Evolutionary conservation across 2,329 filamentous ascomycete species (phyloP).

Genomic region (Aspergillus puulaauensis): DNA sequence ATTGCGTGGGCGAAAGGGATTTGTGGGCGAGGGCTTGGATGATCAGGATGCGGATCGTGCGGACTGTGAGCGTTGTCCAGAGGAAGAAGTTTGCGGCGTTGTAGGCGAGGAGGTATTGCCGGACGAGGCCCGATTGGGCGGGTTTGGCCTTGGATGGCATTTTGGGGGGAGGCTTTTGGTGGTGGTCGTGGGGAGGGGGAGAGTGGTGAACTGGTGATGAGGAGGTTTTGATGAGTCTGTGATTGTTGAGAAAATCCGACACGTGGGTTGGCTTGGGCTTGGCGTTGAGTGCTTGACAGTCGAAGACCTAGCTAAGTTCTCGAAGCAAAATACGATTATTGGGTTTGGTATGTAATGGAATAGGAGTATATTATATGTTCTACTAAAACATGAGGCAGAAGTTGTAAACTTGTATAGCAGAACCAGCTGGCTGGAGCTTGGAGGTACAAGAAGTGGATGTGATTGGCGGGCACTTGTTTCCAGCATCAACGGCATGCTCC

Average conservation of each 20-base stretch:
- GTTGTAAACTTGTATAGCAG: too few species aligned
- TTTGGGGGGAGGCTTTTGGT: background rate
- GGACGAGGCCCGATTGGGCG: constrained; percentile 49
- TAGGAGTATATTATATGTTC: too few species aligned
- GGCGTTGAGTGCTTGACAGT: background rate
- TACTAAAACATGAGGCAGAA: too few species aligned
- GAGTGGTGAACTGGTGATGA: background rate
- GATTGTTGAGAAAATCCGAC: background rate
- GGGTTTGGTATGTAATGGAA: too few species aligned
- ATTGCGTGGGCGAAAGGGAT: constrained; percentile 24
- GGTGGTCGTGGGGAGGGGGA: background rate
- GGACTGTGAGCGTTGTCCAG: constrained; percentile 75
- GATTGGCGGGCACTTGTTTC: too few species aligned
- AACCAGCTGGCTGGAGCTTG: too few species aligned
- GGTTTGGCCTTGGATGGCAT: background rate
- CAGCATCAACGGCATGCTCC: too few species aligned
- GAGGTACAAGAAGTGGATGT: too few species aligned
- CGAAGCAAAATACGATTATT: too few species aligned
- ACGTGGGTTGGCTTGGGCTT: background rate
- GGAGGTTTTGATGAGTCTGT: background rate
- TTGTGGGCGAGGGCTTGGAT: constrained; percentile 44
- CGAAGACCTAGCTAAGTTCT: too few species aligned
- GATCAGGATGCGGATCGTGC: constrained; percentile 60
- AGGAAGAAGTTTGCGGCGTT: constrained; percentile 74
- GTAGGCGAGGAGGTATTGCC: constrained; percentile 76